phyloP scores from a whole-genome alignment of 1,284 basidiomycete species.

The Cutaneotrichosporon sp. region DNA sequence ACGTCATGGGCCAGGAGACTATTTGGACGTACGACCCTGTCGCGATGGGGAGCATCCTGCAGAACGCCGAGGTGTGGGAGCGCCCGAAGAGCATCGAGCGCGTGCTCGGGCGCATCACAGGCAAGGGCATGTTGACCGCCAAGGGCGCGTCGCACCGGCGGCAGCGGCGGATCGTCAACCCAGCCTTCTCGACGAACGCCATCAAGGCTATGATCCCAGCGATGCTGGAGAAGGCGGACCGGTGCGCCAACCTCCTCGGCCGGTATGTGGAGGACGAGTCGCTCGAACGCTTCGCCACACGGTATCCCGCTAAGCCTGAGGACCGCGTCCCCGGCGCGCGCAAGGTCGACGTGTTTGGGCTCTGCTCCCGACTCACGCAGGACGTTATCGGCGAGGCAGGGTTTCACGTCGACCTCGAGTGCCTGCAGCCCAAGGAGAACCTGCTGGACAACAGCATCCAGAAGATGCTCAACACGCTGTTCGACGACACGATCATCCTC shows the following conservation, averaged over 20 bases:
- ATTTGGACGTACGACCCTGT: constrained; percentile 65
- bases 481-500: neutral
- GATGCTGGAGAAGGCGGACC: constrained; percentile 64
- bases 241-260: constrained; percentile 49
- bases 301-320: constrained; percentile 20
- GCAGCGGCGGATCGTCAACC: constrained; percentile 56
- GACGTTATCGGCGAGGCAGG: constrained; percentile 70
- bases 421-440: constrained; percentile 44
- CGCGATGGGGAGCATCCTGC: constrained; percentile 64
- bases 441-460: constrained; percentile 24
- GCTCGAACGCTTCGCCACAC: constrained; percentile 12
- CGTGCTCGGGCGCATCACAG: constrained; percentile 56
- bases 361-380: constrained; percentile 64
- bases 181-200: constrained; percentile 46
- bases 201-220: constrained; percentile 54
- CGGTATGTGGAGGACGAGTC: constrained; percentile 15
- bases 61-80: constrained; percentile 64
- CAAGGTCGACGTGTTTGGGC: constrained; percentile 59
- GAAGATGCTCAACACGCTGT: constrained; percentile 1
- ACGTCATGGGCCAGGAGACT: constrained; percentile 46
- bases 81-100: constrained; percentile 66
- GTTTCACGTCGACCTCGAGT: constrained; percentile 62
- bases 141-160: constrained; percentile 58
- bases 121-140: constrained; percentile 47
- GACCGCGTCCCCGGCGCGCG: constrained; percentile 15